These are phyloP conservation scores for Cylindrodendrum hubeiense DNA, from an alignment of 2,329 filamentous ascomycete genomes.

Conservation along the genomic window DNA sequence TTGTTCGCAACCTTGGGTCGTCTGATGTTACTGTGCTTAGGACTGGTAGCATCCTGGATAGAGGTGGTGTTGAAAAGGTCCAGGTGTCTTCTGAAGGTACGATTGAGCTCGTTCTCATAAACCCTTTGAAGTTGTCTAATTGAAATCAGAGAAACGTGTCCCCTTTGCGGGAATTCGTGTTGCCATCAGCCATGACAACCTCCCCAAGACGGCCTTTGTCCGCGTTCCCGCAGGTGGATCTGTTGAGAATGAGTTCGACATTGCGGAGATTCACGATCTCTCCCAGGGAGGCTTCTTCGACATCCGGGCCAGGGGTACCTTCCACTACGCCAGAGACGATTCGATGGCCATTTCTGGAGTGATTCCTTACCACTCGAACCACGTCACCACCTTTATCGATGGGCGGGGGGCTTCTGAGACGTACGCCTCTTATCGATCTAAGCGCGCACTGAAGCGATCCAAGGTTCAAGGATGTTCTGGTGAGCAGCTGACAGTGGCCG, in stretches of 20 bases:
- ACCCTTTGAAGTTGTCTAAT: background rate
- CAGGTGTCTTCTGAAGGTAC: conserved; percentile 56
- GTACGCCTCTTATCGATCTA: conserved; percentile 57
- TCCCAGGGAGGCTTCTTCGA: conserved; percentile 61
- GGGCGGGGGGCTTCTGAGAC: conserved; percentile 62
- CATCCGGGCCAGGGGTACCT: conserved; percentile 63
- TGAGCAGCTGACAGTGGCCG: conserved; percentile 53
- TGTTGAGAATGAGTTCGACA: conserved; percentile 62
- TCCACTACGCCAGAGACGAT: conserved; percentile 63
- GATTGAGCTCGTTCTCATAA: background rate
- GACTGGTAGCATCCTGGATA: conserved; percentile 62
- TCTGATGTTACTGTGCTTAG: conserved; percentile 60
- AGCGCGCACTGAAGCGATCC: conserved; percentile 45
- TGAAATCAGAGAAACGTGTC: conserved; percentile 37
- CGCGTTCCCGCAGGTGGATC: conserved; percentile 57
- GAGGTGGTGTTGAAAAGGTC: conserved; percentile 61
- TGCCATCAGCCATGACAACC: conserved; percentile 54
- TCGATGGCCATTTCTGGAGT: conserved; percentile 61
- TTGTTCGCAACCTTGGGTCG: conserved; percentile 60
- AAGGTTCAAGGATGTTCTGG: conserved; percentile 64
- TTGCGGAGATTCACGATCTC: conserved; percentile 63
- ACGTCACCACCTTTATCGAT: conserved; percentile 66
- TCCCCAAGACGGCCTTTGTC: conserved; percentile 60
- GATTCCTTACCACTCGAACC: conserved; percentile 67
- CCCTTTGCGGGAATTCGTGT: conserved; percentile 63